Evolutionary conservation across 768 basidiomycete species (phyloP).

Genomic region (Macrocybe gigantea): DNA sequence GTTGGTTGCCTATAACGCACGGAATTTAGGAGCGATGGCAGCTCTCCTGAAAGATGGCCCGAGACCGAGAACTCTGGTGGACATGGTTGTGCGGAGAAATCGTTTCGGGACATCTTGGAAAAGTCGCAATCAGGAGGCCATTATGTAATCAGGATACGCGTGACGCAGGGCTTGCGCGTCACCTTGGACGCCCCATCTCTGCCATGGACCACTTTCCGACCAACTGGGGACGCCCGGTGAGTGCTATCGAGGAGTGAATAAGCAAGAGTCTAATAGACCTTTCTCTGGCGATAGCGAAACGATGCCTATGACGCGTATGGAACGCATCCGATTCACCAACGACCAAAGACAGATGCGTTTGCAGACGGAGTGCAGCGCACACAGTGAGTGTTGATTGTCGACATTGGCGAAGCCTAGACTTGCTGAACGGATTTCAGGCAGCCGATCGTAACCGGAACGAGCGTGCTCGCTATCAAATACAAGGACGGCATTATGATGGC

Average conservation of each 20-base stretch:
- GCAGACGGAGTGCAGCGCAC: constrained; percentile 70
- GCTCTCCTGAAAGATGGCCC: constrained; percentile 49
- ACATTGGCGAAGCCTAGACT: neutral
- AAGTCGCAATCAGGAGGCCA: too few relatives aligned
- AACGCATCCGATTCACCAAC: constrained; percentile 69
- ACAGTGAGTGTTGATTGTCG: constrained; percentile 44
- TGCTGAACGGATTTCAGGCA: constrained; percentile 41
- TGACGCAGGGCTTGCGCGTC: too few relatives aligned
- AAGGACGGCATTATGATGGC: constrained; percentile 98
- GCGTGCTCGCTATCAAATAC: constrained; percentile 89
- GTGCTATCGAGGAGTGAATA: constrained; percentile 10
- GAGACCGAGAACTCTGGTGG: constrained; percentile 52
- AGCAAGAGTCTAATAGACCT: neutral
- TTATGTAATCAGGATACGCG: too few relatives aligned
- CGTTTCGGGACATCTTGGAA: too few relatives aligned
- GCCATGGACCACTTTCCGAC: constrained; percentile 80
- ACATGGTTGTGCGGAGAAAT: constrained; percentile 20
- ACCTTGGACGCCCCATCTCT: too few relatives aligned
- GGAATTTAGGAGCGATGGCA: constrained; percentile 32
- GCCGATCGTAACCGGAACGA: constrained; percentile 96
- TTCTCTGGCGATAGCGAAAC: constrained; percentile 44
- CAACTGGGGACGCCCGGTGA: constrained; percentile 77
- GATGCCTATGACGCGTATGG: constrained; percentile 71
- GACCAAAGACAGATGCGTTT: constrained; percentile 55
- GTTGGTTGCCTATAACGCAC: constrained; percentile 16